Evolutionary conservation across 2,329 filamentous ascomycete species (phyloP), one percentile per base, ranked within the genome.

Genomic region (Curvularia hawaiiensis): DNA sequence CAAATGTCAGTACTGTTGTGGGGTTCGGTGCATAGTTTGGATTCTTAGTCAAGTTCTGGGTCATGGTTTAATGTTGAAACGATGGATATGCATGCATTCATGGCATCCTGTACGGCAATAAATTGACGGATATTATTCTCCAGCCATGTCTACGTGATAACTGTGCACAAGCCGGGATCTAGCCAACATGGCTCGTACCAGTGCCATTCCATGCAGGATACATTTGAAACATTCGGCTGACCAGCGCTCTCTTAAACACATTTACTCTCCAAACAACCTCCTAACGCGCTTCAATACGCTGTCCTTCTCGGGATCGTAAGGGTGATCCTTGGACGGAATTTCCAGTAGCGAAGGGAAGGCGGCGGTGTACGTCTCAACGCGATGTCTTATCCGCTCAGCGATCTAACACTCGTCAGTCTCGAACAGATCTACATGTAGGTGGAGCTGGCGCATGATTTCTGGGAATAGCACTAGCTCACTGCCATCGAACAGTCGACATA

Each of bases 221-320:
- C 45, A 41, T 33, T 3, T n/a, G 10, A 28, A n/a, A 5, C 44
- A 26, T 24, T 3, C 4, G 20, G 22, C 30, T 4, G 38, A n/a
- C 33, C 20, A 22, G 16, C 44, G 40, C 22, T 26, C 39, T n/a
- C 14, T 28, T 26, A 20, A 33, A n/a, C n/a, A 35, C 1, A 10
- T 48, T 75, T 85, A 93, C 80, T 93, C 87, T 65, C 87, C 87
- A 78, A 89, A 89, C 62, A 91, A 72, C 70, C 88, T 86, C 75
- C 86, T 82, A 64, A 99, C 95, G 66, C 95, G 85, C 80, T 93
- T 90, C 79, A 99, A 78, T 43, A 99, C 94, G 74, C 94, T 98
- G 78, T 99, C 95, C 83, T 99, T 99, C 80, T 99, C 95, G 0
- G 95, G 95, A 71, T 99, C 94, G 75, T 99, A 99, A 2, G 95